Evolutionary conservation across 192 early-diverging fungal genomes (phyloP).

Genomic region (Coemansia furcata): DNA sequence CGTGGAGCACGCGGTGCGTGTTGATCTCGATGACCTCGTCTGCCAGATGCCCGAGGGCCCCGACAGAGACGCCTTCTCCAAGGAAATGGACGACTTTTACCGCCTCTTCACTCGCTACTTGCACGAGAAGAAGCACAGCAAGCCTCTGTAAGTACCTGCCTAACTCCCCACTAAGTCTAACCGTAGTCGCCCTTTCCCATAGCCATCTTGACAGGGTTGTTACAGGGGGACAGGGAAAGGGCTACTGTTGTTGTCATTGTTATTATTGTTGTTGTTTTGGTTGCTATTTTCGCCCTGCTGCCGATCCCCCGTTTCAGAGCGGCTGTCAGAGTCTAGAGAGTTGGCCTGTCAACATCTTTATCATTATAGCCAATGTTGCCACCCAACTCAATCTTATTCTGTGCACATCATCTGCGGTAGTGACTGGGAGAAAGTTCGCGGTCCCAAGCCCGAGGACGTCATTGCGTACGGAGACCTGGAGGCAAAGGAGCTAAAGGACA

Average conservation of each 20-base stretch:
- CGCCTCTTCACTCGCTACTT: slow-evolving; percentile 83
- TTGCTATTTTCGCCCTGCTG: neutral
- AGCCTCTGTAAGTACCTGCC: slow-evolving; percentile 49
- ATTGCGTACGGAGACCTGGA: slow-evolving; percentile 76
- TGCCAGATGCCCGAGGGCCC: slow-evolving; percentile 35
- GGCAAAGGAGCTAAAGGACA: slow-evolving; percentile 35
- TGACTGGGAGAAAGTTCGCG: slow-evolving; percentile 93
- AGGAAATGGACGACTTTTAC: slow-evolving; percentile 86
- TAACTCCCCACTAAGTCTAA: neutral
- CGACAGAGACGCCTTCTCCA: slow-evolving; percentile 58
- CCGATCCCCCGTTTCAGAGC: slow-evolving; percentile 2
- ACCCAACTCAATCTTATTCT: neutral
- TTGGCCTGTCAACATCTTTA: neutral
- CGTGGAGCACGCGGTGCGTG: slow-evolving; percentile 50
- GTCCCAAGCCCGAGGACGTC: slow-evolving; percentile 86
- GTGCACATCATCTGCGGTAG: slow-evolving; percentile 44
- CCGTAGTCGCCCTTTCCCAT: neutral
- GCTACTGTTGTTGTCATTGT: neutral
- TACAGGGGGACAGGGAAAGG: neutral
- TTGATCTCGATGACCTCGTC: slow-evolving; percentile 44
- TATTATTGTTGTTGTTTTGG: neutral
- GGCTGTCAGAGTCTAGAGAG: neutral
- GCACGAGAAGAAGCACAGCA: slow-evolving; percentile 62
- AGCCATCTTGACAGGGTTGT: neutral
- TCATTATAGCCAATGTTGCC: neutral